A percentile compares a stretch with the other conserved stretches of the same genome.
phyloP scores from a whole-genome alignment of 345 rosid species.

The Eucalyptus pauciflora region DNA sequence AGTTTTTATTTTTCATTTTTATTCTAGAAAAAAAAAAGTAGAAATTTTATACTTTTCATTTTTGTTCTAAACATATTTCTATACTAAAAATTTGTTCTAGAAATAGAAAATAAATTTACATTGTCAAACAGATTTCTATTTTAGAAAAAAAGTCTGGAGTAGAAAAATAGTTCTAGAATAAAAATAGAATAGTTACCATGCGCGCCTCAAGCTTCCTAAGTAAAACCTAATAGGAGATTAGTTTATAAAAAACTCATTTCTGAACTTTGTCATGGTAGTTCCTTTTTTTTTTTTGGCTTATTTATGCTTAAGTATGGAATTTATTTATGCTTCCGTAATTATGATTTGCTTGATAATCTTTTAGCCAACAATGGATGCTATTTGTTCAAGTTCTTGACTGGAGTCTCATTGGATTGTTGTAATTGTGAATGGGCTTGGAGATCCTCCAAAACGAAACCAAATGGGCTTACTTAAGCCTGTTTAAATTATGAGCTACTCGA shows the following conservation, averaged over 20 bases:
- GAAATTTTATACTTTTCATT: no score
- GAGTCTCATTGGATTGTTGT: background rate
- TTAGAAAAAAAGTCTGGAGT: fast-evolving
- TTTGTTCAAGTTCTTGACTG: background rate
- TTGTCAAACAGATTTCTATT: fast-evolving
- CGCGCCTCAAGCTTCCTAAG: background rate
- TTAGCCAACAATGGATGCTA: background rate
- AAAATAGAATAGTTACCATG: fast-evolving
- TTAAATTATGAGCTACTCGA: background rate
- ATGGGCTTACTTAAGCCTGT: background rate
- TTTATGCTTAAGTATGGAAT: background rate
- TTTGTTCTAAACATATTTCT: fast-evolving
- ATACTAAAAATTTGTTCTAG: no score
- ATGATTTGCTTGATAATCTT: background rate
- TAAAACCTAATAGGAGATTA: background rate
- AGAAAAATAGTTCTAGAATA: fast-evolving
- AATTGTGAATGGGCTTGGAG: background rate
- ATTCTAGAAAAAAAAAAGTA: fast-evolving
- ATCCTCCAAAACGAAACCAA: background rate
- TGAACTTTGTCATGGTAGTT: background rate
- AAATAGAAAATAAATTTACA: no score
- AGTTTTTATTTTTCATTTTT: no score
- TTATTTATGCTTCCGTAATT: background rate
- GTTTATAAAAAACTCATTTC: background rate
- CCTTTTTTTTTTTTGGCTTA: background rate